These are phyloP conservation scores for Emmonsiellopsis sp. DNA, from an alignment of 2,329 filamentous ascomycete species.

Conservation along the genomic window DNA sequence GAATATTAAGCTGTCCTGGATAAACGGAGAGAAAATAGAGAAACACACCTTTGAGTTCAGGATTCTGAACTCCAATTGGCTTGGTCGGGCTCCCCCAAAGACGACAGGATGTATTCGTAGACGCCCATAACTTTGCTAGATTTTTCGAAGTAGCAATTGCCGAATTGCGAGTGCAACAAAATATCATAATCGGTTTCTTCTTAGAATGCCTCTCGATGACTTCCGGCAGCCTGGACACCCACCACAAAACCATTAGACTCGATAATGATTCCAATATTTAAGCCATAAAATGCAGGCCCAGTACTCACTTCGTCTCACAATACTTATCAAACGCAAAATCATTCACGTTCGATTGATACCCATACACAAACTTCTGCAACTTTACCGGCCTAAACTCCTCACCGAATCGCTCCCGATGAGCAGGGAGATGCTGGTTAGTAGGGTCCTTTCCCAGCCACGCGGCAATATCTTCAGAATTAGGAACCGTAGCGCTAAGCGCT, in stretches of 20 bases:
- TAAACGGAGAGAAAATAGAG: constrained; percentile 21
- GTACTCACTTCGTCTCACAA: constrained; percentile 49
- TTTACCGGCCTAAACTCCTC: constrained; percentile 74
- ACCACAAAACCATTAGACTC: neutral
- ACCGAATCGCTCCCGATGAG: constrained; percentile 60
- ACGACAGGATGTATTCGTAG: constrained; percentile 41
- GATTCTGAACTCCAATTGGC: constrained; percentile 45
- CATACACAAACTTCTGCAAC: constrained; percentile 67
- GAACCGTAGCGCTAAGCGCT: constrained; percentile 73
- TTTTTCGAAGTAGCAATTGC: constrained; percentile 58
- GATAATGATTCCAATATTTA: constrained; percentile 3
- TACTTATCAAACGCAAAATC: constrained; percentile 69
- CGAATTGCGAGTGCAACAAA: constrained; percentile 69
- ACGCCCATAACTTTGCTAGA: constrained; percentile 58
- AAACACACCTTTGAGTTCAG: constrained; percentile 48
- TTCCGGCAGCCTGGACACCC: constrained; percentile 47
- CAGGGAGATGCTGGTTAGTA: constrained; percentile 52
- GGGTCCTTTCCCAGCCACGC: constrained; percentile 65
- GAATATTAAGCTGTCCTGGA: neutral
- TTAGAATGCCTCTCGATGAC: constrained; percentile 59
- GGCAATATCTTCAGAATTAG: constrained; percentile 72
- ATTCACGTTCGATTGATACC: constrained; percentile 56
- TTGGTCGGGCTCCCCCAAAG: constrained; percentile 55
- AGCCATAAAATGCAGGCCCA: neutral
- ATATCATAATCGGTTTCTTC: constrained; percentile 71